Evolutionary conservation across 2,329 filamentous ascomycete species (phyloP).

Genomic region (Colletotrichum orbiculare): DNA sequence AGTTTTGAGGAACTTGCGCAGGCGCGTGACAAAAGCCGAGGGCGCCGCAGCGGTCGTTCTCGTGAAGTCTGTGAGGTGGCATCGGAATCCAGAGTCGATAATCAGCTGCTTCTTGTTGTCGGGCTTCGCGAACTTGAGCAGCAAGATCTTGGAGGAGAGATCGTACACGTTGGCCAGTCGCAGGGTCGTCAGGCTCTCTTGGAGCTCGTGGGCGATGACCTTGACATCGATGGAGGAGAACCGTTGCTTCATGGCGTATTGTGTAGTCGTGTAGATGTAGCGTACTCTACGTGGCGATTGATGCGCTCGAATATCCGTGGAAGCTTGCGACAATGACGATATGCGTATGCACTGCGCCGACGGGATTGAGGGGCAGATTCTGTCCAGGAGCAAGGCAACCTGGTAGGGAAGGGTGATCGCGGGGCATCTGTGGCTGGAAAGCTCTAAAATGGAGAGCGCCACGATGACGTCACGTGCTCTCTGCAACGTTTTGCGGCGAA

Average conservation of each 20-base stretch:
- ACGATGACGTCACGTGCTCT: constrained; percentile 35
- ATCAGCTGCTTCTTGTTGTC: constrained; percentile 89
- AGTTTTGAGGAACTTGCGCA: constrained; percentile 91
- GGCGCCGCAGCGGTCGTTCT: constrained; percentile 87
- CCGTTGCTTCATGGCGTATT: constrained; percentile 76
- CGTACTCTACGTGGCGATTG: no score
- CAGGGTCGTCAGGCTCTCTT: constrained; percentile 77
- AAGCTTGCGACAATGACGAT: constrained; percentile 7
- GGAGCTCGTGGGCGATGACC: constrained; percentile 94
- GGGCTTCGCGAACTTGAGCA: constrained; percentile 94
- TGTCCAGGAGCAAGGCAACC: constrained; percentile 1
- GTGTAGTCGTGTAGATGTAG: background rate
- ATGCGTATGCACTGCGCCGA: background rate
- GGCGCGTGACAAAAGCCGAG: constrained; percentile 83
- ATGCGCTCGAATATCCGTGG: constrained; percentile 9
- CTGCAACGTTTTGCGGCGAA: background rate
- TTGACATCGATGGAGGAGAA: constrained; percentile 85
- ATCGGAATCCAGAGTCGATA: constrained; percentile 95
- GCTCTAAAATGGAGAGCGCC: constrained; percentile 17
- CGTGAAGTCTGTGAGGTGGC: constrained; percentile 91
- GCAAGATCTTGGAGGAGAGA: constrained; percentile 92
- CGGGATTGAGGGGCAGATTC: constrained; percentile 32
- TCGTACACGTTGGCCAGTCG: constrained; percentile 96
- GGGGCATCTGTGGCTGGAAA: constrained; percentile 36
- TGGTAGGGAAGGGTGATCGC: constrained; percentile 26